Evolutionary conservation across 2,329 filamentous ascomycete genomes (phyloP), one percentile per base, ranked within the genome.

Genomic region (Corynespora cassiicola): DNA sequence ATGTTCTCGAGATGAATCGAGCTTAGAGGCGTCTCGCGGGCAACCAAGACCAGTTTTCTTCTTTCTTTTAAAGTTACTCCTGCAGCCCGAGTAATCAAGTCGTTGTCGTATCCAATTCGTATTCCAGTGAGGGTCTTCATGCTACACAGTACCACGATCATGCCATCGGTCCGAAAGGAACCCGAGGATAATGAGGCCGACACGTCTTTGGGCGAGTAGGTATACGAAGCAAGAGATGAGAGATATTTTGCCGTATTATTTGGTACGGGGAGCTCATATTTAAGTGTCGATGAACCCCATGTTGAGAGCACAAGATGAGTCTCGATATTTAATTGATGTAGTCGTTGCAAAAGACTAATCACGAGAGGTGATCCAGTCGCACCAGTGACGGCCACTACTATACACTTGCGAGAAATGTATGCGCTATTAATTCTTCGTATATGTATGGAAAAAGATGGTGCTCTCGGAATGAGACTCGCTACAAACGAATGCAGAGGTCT

Each of bases 1-100:
- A 78, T 77, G 39, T 77, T 76, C 2, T 67, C 41, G n/a, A 72
- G 48, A 50, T 78, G 73, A 14, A 77, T 73, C 12, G 70, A 67
- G 39, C 70, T 77, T 7, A 77, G 48, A 34, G 75, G 73, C 2
- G 72, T 76, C 48, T 77, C 75, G 1, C 75, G 50, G 2, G 65
- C 66, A 0, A 65, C 71, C 1, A 78, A 56, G 0, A 76, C 63
- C 0, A 77, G 47, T 25, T 57, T 53, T 10, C 70, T 42, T 1
- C 68, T 39, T 45, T 77, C 74, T 47, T 77, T 77, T 2, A 77
- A 48, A 36, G 61, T 70, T 2, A 77, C 74, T 41, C 74, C 73
- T 4, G 74, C 75, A 0, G 72, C 69, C 0, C 73, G 59, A 0
- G 70, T 60, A 22, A 76, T 75, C 10, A 77, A 43, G 42, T 76